Base-by-base conservation (phyloP, 306 rosid species). In the Rosa persica region DNA sequence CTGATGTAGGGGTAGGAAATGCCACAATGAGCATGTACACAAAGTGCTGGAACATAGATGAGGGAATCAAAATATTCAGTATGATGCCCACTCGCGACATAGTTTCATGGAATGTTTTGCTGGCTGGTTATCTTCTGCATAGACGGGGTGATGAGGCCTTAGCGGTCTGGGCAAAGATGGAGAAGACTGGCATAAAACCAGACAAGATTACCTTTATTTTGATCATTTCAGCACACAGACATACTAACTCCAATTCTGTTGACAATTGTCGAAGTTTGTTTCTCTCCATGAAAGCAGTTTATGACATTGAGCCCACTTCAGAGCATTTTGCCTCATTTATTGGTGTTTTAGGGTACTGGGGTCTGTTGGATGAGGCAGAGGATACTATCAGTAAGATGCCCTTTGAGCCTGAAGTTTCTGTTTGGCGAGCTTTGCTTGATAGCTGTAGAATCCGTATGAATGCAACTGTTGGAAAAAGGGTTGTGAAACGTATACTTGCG, bases 351-450 rank as follows among this genome's bases (percentile, higher is more conserved):
- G 97, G 97, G 75, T 87, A 86, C 46, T 92, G 97, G 97, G 97
- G 91, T 73, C 83, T 82, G 12, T 79, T 92, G 81, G 90, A 90
- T 87, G 97, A 92, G 84, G 98, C 97, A 71, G 87, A 89, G 84
- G 89, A 92, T 85, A 82, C 81, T 8, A 83, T 92, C 84, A 54
- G 65, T 67, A 82, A 80, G 42, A 89, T 89, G 83, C 89, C 97
- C 64, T 88, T 87, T 66, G 79, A 90, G 83, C 95, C 93, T 17
- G 81, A 86, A 1, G 77, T 86, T 72, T 60, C 82, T 51, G 90
- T 89, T 80, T 92, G 97, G 98, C 93, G 97, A 8, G 86, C 97
- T 69, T 86, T 94, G 89, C 97, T 92, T 34, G 91, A 92, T 80
- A 81, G 95, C 79, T 88, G 91, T 74, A 92, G 89, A 77, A 76